Percentiles rank a stretch among this genome's conserved stretches.
These are phyloP conservation scores for Plantago lanceolata DNA, from an alignment of 305 asterid genomes.

Conservation along the genomic window DNA sequence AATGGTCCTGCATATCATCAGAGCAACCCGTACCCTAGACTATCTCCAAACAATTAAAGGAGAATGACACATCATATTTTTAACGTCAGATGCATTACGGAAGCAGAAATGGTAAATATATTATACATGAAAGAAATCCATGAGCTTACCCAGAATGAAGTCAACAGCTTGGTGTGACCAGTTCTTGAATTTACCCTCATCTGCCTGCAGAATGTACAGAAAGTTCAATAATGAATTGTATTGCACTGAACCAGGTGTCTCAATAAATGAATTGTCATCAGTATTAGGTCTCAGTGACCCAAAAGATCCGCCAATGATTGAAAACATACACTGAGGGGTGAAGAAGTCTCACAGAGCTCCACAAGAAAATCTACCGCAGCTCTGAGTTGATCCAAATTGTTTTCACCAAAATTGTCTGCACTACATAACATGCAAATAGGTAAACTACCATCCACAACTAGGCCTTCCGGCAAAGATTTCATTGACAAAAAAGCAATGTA, in stretches of 20 bases:
- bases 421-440: background rate
- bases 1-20: background rate
- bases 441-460: constrained; percentile 7
- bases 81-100: background rate
- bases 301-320: constrained; percentile 20
- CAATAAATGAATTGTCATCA: constrained; percentile 16
- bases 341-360: constrained; percentile 70
- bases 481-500: background rate
- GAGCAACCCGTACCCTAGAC: background rate
- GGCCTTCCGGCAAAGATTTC: background rate
- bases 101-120: background rate
- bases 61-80: background rate
- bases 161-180: constrained; percentile 93
- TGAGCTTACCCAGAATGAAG: constrained; percentile 67
- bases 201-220: constrained; percentile 43
- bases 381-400: constrained; percentile 60
- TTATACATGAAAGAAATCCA: background rate
- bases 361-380: constrained; percentile 91
- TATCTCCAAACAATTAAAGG: background rate
- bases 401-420: constrained; percentile 48
- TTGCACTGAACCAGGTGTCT: constrained; percentile 8
- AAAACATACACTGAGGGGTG: constrained; percentile 49
- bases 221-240: constrained; percentile 17
- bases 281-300: constrained; percentile 11
- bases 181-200: constrained; percentile 55